phyloP scores from a whole-genome alignment of 108 stramenopile species.

The Heterococcus sp. region DNA sequence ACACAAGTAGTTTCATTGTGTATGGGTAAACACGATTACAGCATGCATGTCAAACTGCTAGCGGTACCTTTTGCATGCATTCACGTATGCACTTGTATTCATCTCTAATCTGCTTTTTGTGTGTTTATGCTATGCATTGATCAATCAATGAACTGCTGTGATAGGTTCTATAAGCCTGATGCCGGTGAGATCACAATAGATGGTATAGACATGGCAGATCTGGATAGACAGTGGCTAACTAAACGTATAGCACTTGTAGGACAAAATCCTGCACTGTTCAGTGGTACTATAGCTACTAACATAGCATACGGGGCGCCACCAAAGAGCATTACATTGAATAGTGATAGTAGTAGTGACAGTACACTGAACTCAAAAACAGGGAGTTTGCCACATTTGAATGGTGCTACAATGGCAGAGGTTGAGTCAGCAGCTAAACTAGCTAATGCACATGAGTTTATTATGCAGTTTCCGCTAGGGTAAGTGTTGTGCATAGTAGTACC shows the following conservation, averaged over 20 bases:
- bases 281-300: slow-evolving; percentile 42
- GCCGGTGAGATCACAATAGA: slow-evolving; percentile 73
- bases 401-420: slow-evolving; percentile 58
- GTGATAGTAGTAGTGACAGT: too few relatives aligned
- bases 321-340: background rate
- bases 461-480: slow-evolving; percentile 55
- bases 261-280: slow-evolving; percentile 68
- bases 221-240: slow-evolving; percentile 76
- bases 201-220: slow-evolving; percentile 70
- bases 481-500: slow-evolving; percentile 56
- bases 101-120: too few relatives aligned
- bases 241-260: slow-evolving; percentile 78
- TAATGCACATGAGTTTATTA: slow-evolving; percentile 54
- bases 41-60: too few relatives aligned
- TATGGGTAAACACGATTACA: too few relatives aligned
- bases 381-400: background rate
- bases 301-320: slow-evolving; percentile 33
- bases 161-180: slow-evolving; percentile 33
- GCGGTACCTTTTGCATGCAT: too few relatives aligned
- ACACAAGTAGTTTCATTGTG: too few relatives aligned
- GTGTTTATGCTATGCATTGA: too few relatives aligned
- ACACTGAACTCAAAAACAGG: background rate
- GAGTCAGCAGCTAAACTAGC: slow-evolving; percentile 38
- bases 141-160: too few relatives aligned
- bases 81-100: too few relatives aligned